Percentiles rank a stretch among this genome's conserved stretches.
Conservation (phyloP, 768 basidiomycete genomes). For the Tremella mesenterica region DNA sequence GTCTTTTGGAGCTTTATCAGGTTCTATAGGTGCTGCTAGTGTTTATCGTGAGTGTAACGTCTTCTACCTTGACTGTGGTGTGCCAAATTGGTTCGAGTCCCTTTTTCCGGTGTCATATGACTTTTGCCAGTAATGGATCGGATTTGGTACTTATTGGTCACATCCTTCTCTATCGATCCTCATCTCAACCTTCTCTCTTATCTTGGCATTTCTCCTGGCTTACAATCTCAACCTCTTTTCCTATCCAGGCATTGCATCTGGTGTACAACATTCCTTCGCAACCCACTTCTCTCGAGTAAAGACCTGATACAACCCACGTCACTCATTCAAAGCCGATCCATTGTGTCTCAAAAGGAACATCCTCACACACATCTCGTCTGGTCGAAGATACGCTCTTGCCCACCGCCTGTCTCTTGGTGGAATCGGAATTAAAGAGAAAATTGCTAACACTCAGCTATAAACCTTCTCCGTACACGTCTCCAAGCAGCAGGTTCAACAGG, state of each 20-base stretch:
- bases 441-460: conserved; percentile 27
- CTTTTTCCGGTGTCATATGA: no score
- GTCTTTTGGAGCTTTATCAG: conserved; percentile 84
- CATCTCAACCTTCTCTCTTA: no score
- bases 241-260: not conserved
- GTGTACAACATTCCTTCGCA: no score
- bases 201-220: no score
- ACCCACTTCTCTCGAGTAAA: no score
- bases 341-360: no score
- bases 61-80: not conserved
- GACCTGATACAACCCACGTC: no score
- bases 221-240: not conserved
- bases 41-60: conserved; percentile 59
- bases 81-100: not conserved
- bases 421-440: not conserved
- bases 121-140: no score
- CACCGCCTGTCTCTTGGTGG: not conserved
- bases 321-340: no score
- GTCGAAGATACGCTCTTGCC: no score
- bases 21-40: conserved; percentile 77
- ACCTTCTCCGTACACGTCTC: conserved; percentile 79
- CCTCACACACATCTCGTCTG: no score
- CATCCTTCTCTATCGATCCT: not conserved
- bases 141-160: not conserved
- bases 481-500: conserved; percentile 95